Evolutionary conservation across 768 basidiomycete genomes (phyloP), one percentile per base, ranked within the genome.

Genomic region (Fibroporia radiculosa): DNA sequence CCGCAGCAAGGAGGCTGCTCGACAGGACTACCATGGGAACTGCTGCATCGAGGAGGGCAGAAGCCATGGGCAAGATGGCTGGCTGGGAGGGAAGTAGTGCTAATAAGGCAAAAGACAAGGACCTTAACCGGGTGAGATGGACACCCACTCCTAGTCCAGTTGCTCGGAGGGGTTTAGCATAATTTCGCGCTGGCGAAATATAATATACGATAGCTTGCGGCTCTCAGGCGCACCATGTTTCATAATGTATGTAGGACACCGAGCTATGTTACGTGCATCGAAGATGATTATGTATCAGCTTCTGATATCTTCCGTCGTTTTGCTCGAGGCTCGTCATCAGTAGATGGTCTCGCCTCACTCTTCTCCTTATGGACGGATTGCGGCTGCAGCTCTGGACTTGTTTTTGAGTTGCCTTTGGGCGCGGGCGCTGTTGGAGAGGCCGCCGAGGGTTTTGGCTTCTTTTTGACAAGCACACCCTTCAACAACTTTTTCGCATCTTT

Each of bases 381-480:
- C 49, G 10, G 45, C 18, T 38, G 53, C 24, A 23, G 49, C 26
- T 4, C 11, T 4, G 4, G 41, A 31, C 5, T 42, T 25, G 6
- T 36, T 20, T 20, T 47, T 44, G 45, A 43, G 49, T 46, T 31
- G 46, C 48, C 34, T 7, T 34, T 42, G 6, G 48, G 5, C 18
- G 32, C 18, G 26, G 55, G 50, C 34, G 56, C 34, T 4, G 42
- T 18, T 3, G 42, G 3, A 16, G 41, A 27, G 32, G 27, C 23
- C 13, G 49, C 40, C 19, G 38, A 19, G 14, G 49, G 18, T 56
- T 82, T 86, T 12, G 68, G 47, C 60, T 78, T 88, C 62, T 82
- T 89, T 69, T 88, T 91, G 39, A 87, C 78, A 13, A 91, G 66
- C 6, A 89, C 82, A 16, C 88, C 88, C 56, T 88, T 91, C 33